Base-by-base conservation (phyloP, 2,329 filamentous ascomycete species). In the Coniochaeta ligniaria region DNA sequence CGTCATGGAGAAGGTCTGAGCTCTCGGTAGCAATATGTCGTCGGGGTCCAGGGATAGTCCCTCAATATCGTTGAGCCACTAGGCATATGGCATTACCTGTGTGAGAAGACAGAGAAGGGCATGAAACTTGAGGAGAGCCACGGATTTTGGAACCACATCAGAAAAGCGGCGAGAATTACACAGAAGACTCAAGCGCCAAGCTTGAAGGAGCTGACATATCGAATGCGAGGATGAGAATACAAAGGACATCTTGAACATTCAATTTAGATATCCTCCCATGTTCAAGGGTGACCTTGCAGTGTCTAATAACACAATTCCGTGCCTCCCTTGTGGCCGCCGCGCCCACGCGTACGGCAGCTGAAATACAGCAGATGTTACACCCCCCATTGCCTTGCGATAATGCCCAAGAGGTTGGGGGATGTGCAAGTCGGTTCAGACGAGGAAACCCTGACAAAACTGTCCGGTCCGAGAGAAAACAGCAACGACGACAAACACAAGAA, bases 1-100 rank as follows among this genome's bases (percentile, higher is more conserved):
- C 31, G 63, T 64, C 9, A 62, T 64, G 16, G 57, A 52, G n/a
- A 63, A 61, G 45, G 47, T 28, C 11, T 52, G 50, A 31, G 6
- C 20, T 7, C 17, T 47, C 17, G 31, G 9, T 33, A 33, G n/a
- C n/a, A n/a, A n/a, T n/a, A n/a, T n/a, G n/a, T n/a, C n/a, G n/a
- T n/a, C n/a, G n/a, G n/a, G n/a, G n/a, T n/a, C n/a, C 12, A 36
- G 35, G 35, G 35, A 36, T 14, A 9, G 35, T 36, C 35, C 35
- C 35, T 36, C 6, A 36, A 14, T 11, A 36, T 12, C 28, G 12
- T 36, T 36, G 8, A 36, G 35, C 35, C 12, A 36, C 3, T 9
- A 3, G 12, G 12, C 35, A 14, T 14, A 9, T 14, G 12, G 7
- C 35, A 36, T 36, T 36, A 36, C 6, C 12, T 36, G 8, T 36